phyloP scores from a whole-genome alignment of 257 asterid species.

The Echites panduratus region DNA sequence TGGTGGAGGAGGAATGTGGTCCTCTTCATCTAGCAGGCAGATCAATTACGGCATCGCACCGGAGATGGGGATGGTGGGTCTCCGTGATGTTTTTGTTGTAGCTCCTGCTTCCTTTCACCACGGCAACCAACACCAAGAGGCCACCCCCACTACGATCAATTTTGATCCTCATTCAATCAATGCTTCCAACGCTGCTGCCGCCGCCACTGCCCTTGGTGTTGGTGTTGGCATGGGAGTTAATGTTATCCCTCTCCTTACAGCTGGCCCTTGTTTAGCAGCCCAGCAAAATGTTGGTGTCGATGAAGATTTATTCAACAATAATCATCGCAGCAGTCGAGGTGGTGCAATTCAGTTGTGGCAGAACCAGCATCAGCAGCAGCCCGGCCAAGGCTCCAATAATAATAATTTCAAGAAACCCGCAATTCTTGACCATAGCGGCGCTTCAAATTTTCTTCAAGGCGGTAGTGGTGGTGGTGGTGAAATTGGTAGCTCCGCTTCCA shows the following conservation, averaged over 20 bases:
- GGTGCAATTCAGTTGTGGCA: conserved; percentile 11
- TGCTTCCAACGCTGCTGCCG: not conserved
- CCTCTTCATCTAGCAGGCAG: conserved; percentile 45
- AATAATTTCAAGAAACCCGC: conserved; percentile 26
- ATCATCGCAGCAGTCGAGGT: not conserved
- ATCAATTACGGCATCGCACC: conserved; percentile 55
- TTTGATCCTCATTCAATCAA: conserved; percentile 30
- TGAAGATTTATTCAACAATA: not conserved
- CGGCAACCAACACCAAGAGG: conserved; percentile 24
- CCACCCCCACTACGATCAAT: conserved; percentile 30
- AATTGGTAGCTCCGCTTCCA: conserved; percentile 10
- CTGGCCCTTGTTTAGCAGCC: conserved; percentile 4
- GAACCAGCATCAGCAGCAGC: not conserved
- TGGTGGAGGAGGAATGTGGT: conserved; percentile 50
- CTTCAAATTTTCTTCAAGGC: not conserved
- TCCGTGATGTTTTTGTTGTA: conserved; percentile 41
- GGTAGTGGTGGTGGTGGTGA: conserved; percentile 20
- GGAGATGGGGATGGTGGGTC: conserved; percentile 37
- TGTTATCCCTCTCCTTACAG: not conserved
- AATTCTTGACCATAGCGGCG: not conserved
- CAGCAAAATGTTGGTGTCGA: not conserved
- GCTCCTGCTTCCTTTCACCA: conserved; percentile 63
- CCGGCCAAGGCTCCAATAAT: conserved; percentile 14
- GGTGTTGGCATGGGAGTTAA: not conserved
- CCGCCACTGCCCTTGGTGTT: conserved; percentile 1